phyloP scores from a whole-genome alignment of 345 rosid genomes.

The Acer saccharum region DNA sequence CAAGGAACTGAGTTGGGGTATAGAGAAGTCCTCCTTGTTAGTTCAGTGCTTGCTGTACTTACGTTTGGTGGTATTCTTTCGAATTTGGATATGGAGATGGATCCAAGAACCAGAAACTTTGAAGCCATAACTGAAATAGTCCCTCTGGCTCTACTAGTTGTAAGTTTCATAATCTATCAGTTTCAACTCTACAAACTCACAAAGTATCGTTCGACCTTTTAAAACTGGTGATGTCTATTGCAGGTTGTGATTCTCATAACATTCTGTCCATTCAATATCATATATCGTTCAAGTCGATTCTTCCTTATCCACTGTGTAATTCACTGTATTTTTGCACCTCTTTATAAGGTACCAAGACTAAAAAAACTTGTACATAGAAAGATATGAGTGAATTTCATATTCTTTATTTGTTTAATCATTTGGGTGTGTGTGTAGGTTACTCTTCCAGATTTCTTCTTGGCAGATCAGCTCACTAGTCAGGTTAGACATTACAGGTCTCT shows the following conservation, averaged over 20 bases:
- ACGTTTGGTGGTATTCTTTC: conserved; percentile 56
- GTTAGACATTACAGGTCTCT: conserved; percentile 28
- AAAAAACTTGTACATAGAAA: background rate
- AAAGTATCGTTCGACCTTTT: background rate
- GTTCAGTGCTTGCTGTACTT: conserved; percentile 59
- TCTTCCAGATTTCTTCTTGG: conserved; percentile 82
- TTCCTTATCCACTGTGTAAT: conserved; percentile 48
- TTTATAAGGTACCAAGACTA: conserved; percentile 59
- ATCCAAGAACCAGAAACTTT: conserved; percentile 56
- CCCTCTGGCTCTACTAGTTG: conserved; percentile 61
- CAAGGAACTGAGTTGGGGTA: conserved; percentile 68
- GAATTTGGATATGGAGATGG: conserved; percentile 87
- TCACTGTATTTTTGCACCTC: conserved; percentile 63
- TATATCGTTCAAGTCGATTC: conserved; percentile 64
- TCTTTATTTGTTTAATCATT: background rate
- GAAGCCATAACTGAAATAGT: conserved; percentile 63
- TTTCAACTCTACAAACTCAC: background rate
- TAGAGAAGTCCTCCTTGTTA: conserved; percentile 60
- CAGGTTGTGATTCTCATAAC: conserved; percentile 49
- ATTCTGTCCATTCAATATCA: conserved; percentile 68
- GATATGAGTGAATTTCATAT: background rate
- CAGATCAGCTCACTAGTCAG: conserved; percentile 87
- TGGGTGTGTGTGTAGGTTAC: conserved; percentile 43
- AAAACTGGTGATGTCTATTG: background rate
- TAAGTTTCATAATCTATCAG: conserved; percentile 26